Conservation (phyloP, 257 asterid genomes). For the Solanum chilense region DNA sequence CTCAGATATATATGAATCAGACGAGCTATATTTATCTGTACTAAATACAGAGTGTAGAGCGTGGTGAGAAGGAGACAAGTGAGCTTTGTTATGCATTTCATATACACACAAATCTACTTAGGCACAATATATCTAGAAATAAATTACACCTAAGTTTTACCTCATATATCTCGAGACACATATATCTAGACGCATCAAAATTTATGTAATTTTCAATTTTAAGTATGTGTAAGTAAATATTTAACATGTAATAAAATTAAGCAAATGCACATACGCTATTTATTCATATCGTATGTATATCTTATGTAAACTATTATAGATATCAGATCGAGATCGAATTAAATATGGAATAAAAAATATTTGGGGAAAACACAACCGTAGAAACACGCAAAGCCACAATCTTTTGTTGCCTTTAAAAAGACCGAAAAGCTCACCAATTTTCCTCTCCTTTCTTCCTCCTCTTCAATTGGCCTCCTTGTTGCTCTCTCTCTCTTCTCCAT, state of each 20-base stretch:
- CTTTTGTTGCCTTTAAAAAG: background rate
- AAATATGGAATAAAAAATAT: background rate
- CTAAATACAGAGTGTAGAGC: background rate
- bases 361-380: background rate
- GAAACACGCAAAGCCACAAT: background rate
- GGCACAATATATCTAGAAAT: background rate
- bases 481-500: background rate
- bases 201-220: background rate
- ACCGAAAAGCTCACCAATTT: background rate
- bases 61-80: background rate
- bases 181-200: background rate
- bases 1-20: no score
- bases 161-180: background rate
- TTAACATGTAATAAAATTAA: no score
- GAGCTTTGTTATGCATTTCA: background rate
- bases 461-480: background rate
- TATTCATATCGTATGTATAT: background rate
- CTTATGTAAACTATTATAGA: background rate
- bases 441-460: background rate
- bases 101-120: no score
- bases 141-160: no score
- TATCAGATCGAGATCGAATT: background rate
- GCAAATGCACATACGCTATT: rapidly evolving
- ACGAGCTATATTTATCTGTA: background rate
- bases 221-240: no score